Evolutionary conservation across 345 rosid genomes (phyloP).

Genomic region (Laguncularia racemosa): DNA sequence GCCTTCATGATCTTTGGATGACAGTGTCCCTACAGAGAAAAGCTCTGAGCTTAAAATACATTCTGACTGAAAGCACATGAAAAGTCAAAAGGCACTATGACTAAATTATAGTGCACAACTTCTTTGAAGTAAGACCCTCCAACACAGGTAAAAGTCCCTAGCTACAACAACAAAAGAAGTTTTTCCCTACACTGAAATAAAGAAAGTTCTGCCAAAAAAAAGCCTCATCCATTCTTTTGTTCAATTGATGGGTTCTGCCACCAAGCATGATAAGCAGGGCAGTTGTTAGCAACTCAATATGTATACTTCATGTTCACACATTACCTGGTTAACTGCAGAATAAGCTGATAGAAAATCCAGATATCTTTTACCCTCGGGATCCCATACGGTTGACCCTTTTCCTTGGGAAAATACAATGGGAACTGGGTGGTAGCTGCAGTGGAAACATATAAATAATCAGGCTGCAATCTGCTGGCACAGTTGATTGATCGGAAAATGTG

Average conservation of each 20-base stretch:
- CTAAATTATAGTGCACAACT: no score
- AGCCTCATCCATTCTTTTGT: no score
- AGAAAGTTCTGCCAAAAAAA: no score
- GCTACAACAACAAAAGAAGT: no score
- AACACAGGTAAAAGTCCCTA: no score
- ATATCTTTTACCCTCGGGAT: constrained; percentile 91
- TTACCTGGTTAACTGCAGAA: constrained; percentile 94
- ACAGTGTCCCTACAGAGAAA: constrained; percentile 70
- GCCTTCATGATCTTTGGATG: constrained; percentile 89
- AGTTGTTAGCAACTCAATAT: background rate
- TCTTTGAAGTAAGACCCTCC: no score
- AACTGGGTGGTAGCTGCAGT: constrained; percentile 86
- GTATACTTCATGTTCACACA: background rate
- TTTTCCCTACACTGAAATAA: no score
- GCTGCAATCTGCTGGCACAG: background rate
- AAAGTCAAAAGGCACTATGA: background rate
- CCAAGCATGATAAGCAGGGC: background rate
- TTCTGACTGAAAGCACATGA: background rate
- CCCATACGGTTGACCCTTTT: constrained; percentile 78
- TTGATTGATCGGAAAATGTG: background rate
- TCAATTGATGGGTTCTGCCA: no score
- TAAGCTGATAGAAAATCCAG: constrained; percentile 91
- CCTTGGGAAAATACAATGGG: constrained; percentile 91
- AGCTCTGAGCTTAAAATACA: constrained; percentile 6
- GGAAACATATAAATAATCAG: constrained; percentile 10